Base-by-base conservation (phyloP, 2,329 filamentous ascomycete genomes). In the Hirsutella minnesotensis region DNA sequence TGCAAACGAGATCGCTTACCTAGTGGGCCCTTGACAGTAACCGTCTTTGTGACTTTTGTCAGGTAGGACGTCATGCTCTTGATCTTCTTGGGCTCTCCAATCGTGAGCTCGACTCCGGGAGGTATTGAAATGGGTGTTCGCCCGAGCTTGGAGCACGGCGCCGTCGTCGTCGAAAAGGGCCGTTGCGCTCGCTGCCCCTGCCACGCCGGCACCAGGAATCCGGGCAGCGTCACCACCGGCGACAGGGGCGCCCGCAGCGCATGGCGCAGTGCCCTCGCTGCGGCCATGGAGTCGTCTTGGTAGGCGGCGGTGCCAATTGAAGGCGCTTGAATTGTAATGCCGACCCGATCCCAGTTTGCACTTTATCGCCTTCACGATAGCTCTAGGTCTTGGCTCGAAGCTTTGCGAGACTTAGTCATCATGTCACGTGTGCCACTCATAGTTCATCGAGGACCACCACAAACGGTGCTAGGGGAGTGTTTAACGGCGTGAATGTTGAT, bases 101-200 rank as follows among this genome's bases (percentile, higher is more conserved):
- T 66, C 10, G 77, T 67, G 35, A 98, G 71, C 41, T 83, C 83
- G 44, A 98, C 92, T 49, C 86, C 85, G 0, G 85, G 81, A 1
- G 90, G 90, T 27, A 95, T 72, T 43, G 86, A 81, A 42, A 95
- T 75, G 20, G 85, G 77, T 46, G 84, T 84, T 53, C 79, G 75
- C 53, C 92, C 92, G 48, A 98, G 83, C 71, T 95, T 92, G 37
- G 90, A 95, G 45, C 71, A 66, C 52, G 73, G 71, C 58, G 66
- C 64, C 42, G 77, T 59, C 36, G 86, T 83, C 35, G 79, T 81
- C 44, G 85, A 89, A 69, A 95, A 95, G 15, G 45, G 42, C 45
- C 48, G 49, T 42, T 39, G 48, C 34, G 43, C 48, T 48, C 66
- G 65, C 56, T 73, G 49, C 50, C 62, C 49, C 56, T 77, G 77